phyloP scores from a whole-genome alignment of 352 stramenopile species.

The Elongisporangium senticosum region DNA sequence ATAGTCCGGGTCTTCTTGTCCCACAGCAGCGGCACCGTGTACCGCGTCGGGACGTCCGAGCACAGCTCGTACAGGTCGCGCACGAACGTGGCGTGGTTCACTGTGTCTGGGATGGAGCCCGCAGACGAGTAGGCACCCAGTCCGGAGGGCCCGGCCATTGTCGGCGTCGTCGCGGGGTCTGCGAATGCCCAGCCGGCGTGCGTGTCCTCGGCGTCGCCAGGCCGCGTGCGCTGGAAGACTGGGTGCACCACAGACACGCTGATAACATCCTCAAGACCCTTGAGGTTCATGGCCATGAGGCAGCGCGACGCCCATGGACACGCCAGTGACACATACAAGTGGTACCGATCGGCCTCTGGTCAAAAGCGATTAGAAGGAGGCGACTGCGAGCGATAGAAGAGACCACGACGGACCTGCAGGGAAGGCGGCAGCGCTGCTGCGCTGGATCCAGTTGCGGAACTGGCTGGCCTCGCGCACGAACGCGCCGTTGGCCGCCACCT shows the following conservation, averaged over 20 bases:
- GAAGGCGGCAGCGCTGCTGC: conserved; percentile 13
- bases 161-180: conserved; percentile 31
- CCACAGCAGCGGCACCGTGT: conserved; percentile 91
- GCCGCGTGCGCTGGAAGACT: conserved; percentile 61
- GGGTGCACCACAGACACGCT: conserved; percentile 76
- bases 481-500: conserved; percentile 19
- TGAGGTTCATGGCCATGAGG: conserved; percentile 74
- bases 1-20: conserved; percentile 93
- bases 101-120: conserved; percentile 40
- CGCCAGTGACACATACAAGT: conserved; percentile 90
- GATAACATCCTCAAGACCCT: conserved; percentile 89
- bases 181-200: conserved; percentile 88
- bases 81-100: conserved; percentile 65
- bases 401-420: conserved; percentile 12
- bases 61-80: conserved; percentile 85
- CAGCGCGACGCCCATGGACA: conserved; percentile 73
- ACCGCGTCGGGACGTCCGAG: conserved; percentile 67
- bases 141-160: conserved; percentile 20
- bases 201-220: conserved; percentile 51
- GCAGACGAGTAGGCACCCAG: conserved; percentile 31
- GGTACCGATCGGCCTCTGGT: conserved; percentile 51
- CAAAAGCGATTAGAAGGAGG: not conserved
- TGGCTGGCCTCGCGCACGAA: conserved; percentile 21
- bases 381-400: conserved; percentile 5
- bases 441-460: conserved; percentile 32